Evolutionary conservation across 2,329 filamentous ascomycete genomes (phyloP).

Genomic region (Aureobasidium uvarum): DNA sequence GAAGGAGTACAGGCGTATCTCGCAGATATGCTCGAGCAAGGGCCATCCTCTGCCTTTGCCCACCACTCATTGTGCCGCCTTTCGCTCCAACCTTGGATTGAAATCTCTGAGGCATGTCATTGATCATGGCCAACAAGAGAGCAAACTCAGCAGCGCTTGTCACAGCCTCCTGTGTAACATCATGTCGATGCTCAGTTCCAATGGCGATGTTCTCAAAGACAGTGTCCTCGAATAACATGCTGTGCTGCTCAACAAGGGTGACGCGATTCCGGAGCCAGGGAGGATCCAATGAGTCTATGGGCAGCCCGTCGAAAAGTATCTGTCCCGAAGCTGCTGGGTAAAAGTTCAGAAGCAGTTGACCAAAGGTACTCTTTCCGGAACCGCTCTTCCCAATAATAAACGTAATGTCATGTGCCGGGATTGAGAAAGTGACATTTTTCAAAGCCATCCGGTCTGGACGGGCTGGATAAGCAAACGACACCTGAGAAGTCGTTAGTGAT

Average conservation of each 20-base stretch:
- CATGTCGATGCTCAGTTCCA: constrained; percentile 55
- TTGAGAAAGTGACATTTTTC: constrained; percentile 54
- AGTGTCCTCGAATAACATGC: constrained; percentile 76
- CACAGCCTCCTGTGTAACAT: constrained; percentile 57
- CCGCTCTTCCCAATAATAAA: constrained; percentile 86
- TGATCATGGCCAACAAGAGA: constrained; percentile 66
- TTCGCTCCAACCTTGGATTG: constrained; percentile 68
- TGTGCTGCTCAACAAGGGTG: constrained; percentile 78
- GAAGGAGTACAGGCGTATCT: constrained; percentile 74
- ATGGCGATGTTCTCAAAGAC: constrained; percentile 76
- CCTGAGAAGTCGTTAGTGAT: constrained; percentile 46
- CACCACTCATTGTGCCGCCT: constrained; percentile 74
- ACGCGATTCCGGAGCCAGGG: constrained; percentile 75
- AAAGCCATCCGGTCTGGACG: constrained; percentile 62
- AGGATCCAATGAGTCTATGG: constrained; percentile 61
- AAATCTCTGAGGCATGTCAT: constrained; percentile 65
- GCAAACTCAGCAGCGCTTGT: constrained; percentile 63
- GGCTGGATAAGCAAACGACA: constrained; percentile 77
- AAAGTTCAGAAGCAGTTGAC: constrained; percentile 74
- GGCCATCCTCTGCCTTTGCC: constrained; percentile 78
- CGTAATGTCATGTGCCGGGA: constrained; percentile 68
- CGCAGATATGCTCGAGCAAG: constrained; percentile 75
- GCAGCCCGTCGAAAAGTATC: constrained; percentile 66
- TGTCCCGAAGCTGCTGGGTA: constrained; percentile 66
- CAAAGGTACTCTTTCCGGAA: constrained; percentile 87